Conservation (phyloP, 1,139 yeast species). For the Yamadazyma dendronema region DNA sequence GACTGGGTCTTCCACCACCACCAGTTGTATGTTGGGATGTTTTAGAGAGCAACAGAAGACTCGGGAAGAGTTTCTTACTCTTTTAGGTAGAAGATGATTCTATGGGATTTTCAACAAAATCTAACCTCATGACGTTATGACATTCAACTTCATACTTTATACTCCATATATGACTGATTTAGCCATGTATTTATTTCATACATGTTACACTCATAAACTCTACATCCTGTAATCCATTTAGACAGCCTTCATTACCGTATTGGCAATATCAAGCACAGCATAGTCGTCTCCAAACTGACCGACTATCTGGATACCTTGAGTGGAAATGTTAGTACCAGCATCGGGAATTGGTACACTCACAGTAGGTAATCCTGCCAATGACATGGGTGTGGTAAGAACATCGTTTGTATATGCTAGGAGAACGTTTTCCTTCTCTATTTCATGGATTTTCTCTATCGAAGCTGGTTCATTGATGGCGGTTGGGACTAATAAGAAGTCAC, state of each 20-base stretch:
- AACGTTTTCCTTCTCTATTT: constrained; percentile 38
- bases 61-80: constrained; percentile 90
- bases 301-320: constrained; percentile 67
- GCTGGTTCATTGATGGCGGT: constrained; percentile 67
- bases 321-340: constrained; percentile 9
- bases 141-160: constrained; percentile 34
- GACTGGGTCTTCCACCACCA: constrained; percentile 88
- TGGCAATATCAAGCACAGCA: constrained; percentile 47
- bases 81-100: constrained; percentile 54
- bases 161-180: constrained; percentile 7
- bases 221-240: too few species aligned
- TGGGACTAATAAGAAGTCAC: constrained; percentile 76
- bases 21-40: constrained; percentile 96
- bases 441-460: constrained; percentile 39
- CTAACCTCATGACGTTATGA: constrained; percentile 34
- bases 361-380: constrained; percentile 89
- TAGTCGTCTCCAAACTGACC: constrained; percentile 87
- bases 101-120: constrained; percentile 20
- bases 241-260: constrained; percentile 7
- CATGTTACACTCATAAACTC: too few species aligned
- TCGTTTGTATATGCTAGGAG: constrained; percentile 75
- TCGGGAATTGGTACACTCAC: constrained; percentile 62
- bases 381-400: constrained; percentile 84
- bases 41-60: constrained; percentile 92
- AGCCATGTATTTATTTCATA: constrained; percentile 4